A percentile compares a stretch with the other conserved stretches of the same genome.
phyloP scores from a whole-genome alignment of 2,329 filamentous ascomycete species.

The Colletotrichum sp. region DNA sequence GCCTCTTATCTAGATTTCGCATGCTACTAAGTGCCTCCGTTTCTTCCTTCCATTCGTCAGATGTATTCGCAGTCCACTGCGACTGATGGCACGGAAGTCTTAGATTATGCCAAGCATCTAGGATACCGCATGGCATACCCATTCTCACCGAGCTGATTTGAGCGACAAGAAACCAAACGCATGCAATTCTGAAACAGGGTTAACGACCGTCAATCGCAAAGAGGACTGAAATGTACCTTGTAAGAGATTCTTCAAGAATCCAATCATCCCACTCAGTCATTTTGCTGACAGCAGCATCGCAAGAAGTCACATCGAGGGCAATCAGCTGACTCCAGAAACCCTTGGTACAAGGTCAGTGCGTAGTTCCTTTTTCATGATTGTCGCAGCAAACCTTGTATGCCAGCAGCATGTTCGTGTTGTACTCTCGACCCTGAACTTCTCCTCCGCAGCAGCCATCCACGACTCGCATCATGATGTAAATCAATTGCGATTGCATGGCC shows the following conservation, averaged over 20 bases:
- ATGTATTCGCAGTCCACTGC: background rate
- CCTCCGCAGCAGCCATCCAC: background rate
- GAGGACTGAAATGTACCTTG: background rate
- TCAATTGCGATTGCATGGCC: slow-evolving; percentile 7
- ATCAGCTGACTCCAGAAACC: background rate
- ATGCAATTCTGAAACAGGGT: background rate
- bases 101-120: slow-evolving; percentile 1
- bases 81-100: slow-evolving; percentile 1
- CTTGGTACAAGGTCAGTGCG: background rate
- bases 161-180: slow-evolving; percentile 10
- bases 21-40: background rate
- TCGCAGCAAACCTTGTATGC: background rate
- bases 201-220: background rate
- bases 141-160: slow-evolving; percentile 1
- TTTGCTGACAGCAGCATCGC: background rate
- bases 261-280: background rate
- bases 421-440: background rate
- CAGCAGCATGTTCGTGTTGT: slow-evolving; percentile 1
- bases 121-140: background rate
- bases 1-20: background rate
- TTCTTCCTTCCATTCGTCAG: slow-evolving; percentile 1
- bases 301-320: background rate
- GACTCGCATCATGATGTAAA: slow-evolving; percentile 18
- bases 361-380: no score
- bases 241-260: slow-evolving; percentile 5